Conservation (phyloP, 2,329 filamentous ascomycete species). For the Fonsecaea nubica region DNA sequence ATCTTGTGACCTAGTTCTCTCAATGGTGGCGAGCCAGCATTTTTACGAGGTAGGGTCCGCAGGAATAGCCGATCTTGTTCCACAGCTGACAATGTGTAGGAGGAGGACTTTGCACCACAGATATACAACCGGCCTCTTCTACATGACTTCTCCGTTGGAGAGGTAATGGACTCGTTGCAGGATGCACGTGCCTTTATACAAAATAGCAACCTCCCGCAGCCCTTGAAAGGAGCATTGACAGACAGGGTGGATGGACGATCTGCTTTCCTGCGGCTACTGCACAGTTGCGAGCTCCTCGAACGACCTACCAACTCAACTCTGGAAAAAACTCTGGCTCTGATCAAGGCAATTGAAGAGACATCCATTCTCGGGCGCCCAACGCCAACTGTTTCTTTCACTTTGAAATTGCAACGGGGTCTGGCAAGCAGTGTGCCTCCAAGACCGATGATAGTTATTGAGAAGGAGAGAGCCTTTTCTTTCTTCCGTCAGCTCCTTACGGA, state of each 20-base stretch:
- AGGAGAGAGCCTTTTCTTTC: slow-evolving; percentile 73
- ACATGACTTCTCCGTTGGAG: slow-evolving; percentile 63
- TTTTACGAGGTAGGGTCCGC: slow-evolving; percentile 76
- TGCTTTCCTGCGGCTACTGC: slow-evolving; percentile 51
- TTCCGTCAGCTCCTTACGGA: slow-evolving; percentile 75
- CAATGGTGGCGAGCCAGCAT: slow-evolving; percentile 78
- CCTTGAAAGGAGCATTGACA: slow-evolving; percentile 63
- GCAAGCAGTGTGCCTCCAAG: slow-evolving; percentile 93
- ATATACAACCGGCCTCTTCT: slow-evolving; percentile 83
- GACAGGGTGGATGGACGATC: slow-evolving; percentile 67
- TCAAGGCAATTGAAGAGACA: slow-evolving; percentile 66
- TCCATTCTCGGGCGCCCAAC: slow-evolving; percentile 69
- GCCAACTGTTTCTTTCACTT: slow-evolving; percentile 77
- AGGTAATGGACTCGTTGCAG: slow-evolving; percentile 63
- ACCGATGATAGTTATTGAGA: slow-evolving; percentile 76
- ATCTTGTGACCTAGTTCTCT: slow-evolving; percentile 78
- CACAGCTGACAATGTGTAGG: slow-evolving; percentile 56
- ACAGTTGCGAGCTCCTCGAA: slow-evolving; percentile 14
- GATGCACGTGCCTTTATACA: slow-evolving; percentile 62
- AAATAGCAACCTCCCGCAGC: slow-evolving; percentile 44
- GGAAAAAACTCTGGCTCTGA: slow-evolving; percentile 36
- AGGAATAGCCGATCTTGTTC: not conserved
- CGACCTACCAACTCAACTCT: not conserved
- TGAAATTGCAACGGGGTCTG: slow-evolving; percentile 86
- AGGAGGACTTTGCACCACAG: slow-evolving; percentile 96